Percentiles rank a stretch among this genome's conserved stretches.
Evolutionary conservation across 176 grass and related monocot species (phyloP).

Genomic region (Pontederia paniculata): DNA sequence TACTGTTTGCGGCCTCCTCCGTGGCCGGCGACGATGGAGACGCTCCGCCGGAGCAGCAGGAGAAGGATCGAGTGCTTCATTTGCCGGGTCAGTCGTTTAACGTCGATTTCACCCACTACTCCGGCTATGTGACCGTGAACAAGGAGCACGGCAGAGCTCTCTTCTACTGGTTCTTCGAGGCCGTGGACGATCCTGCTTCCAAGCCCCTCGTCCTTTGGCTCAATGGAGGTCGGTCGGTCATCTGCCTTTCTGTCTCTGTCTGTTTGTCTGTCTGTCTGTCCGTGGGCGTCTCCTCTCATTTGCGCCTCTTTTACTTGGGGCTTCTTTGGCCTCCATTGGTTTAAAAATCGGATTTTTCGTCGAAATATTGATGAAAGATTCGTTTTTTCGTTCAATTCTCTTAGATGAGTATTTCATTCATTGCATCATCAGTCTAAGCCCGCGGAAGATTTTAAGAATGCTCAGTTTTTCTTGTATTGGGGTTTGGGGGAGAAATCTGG

Average conservation of each 20-base stretch:
- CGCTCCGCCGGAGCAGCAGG: slow-evolving; percentile 32
- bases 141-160: slow-evolving; percentile 56
- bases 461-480: no score
- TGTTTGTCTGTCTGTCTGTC: slow-evolving; percentile 24
- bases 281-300: no score
- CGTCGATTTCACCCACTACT: slow-evolving; percentile 72
- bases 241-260: neutral
- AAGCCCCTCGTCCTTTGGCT: slow-evolving; percentile 92
- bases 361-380: no score
- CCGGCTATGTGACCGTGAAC: slow-evolving; percentile 77
- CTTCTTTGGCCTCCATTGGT: no score
- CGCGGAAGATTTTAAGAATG: no score
- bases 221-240: slow-evolving; percentile 55
- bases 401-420: no score
- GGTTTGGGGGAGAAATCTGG: no score
- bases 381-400: no score
- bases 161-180: slow-evolving; percentile 99
- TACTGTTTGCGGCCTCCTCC: neutral
- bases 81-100: slow-evolving; percentile 72
- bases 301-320: no score
- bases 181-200: slow-evolving; percentile 44
- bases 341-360: no score
- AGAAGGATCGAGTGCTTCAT: slow-evolving; percentile 37
- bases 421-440: no score
- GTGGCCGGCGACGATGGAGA: neutral